Conservation (phyloP, 2,329 filamentous ascomycete species). For the Ceratocystiopsis minuta region DNA sequence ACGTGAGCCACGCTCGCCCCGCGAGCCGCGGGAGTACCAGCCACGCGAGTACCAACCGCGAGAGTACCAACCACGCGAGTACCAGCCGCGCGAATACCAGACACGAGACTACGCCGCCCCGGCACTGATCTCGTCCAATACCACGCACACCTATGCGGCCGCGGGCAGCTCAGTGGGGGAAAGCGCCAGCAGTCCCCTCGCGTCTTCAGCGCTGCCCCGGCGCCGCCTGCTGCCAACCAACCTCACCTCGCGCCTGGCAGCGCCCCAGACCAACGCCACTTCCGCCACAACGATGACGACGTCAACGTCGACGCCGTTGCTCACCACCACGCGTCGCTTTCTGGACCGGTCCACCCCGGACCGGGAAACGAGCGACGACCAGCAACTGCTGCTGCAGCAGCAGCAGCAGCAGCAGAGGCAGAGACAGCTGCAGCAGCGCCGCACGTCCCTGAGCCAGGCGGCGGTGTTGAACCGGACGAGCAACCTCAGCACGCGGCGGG, state of each 20-base stretch:
- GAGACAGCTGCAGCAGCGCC: constrained; percentile 17
- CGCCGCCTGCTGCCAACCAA: constrained; percentile 33
- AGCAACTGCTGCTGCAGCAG: constrained; percentile 19
- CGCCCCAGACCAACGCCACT: constrained; percentile 20
- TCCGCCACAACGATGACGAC: constrained; percentile 5
- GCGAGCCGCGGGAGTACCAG: background rate
- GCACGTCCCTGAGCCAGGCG: constrained; percentile 25
- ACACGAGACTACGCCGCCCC: background rate
- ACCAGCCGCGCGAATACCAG: constrained; percentile 2
- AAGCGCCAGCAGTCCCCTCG: constrained; percentile 10
- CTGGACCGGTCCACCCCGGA: constrained; percentile 27
- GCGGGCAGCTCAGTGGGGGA: constrained; percentile 6
- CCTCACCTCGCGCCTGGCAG: constrained; percentile 27
- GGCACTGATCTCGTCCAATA: constrained; percentile 11
- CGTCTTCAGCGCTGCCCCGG: constrained; percentile 30
- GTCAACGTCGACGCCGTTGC: constrained; percentile 1
- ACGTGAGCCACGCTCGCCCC: constrained; percentile 9
- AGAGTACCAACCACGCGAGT: background rate
- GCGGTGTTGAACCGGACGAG: constrained; percentile 24
- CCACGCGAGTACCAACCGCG: background rate
- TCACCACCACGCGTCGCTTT: constrained; percentile 23
- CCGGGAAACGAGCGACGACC: constrained; percentile 15
- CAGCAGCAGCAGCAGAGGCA: constrained; percentile 18
- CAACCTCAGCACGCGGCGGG: constrained; percentile 20
- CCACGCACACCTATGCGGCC: background rate